These are phyloP conservation scores for Coemansia reversa DNA, from an alignment of 192 early-diverging fungal genomes.

Conservation along the genomic window DNA sequence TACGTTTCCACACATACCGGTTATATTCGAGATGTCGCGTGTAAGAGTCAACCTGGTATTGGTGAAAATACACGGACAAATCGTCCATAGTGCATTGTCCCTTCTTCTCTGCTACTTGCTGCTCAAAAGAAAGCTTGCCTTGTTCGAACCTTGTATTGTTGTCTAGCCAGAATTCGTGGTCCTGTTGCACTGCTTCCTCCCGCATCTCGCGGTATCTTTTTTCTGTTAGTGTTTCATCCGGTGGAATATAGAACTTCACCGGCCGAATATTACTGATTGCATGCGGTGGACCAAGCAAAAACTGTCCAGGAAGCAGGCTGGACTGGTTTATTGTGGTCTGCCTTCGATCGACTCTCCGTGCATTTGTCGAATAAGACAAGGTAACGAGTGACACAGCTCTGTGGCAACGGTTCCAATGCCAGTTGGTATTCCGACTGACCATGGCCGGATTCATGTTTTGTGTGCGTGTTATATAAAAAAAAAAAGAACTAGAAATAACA, in stretches of 20 bases:
- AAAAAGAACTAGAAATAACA: background rate
- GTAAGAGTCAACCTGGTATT: slow-evolving; percentile 49
- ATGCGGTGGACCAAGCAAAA: slow-evolving; percentile 43
- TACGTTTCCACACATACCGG: slow-evolving; percentile 42
- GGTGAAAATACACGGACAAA: slow-evolving; percentile 36
- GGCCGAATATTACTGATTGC: slow-evolving; percentile 51
- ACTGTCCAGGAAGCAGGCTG: slow-evolving; percentile 40
- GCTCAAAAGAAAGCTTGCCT: slow-evolving; percentile 39
- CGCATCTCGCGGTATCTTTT: slow-evolving; percentile 33
- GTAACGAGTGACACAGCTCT: background rate
- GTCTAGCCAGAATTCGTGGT: slow-evolving; percentile 50
- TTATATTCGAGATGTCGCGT: slow-evolving; percentile 42
- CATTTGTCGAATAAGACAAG: background rate
- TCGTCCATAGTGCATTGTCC: slow-evolving; percentile 43
- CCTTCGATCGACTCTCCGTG: background rate
- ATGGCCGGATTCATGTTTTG: background rate
- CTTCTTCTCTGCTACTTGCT: background rate
- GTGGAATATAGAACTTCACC: slow-evolving; percentile 27
- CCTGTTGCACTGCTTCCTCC: slow-evolving; percentile 23
- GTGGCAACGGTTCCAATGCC: background rate
- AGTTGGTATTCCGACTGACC: background rate
- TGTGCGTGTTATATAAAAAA: background rate
- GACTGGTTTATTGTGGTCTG: slow-evolving; percentile 6
- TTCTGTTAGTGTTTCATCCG: slow-evolving; percentile 33
- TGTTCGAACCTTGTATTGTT: slow-evolving; percentile 47